These are phyloP conservation scores for Poa annua DNA, from an alignment of 176 grass and related monocot genomes.

Conservation along the genomic window DNA sequence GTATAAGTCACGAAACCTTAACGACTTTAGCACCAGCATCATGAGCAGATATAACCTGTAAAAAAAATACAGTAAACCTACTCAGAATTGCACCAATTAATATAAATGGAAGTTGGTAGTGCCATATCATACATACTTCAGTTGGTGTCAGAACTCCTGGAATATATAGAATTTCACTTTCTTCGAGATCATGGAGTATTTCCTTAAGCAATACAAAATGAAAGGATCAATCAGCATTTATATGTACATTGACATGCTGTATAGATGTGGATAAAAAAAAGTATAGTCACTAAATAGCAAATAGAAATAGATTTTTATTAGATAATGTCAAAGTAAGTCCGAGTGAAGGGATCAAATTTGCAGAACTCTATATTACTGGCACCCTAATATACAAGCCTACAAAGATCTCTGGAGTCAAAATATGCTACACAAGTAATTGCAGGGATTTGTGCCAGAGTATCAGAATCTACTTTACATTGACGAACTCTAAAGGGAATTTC, in stretches of 20 bases:
- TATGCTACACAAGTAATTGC: not conserved
- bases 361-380: not conserved
- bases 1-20: conserved; percentile 58
- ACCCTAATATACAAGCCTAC: not conserved
- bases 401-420: not conserved
- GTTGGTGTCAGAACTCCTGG: conserved; percentile 91
- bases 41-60: conserved; percentile 78
- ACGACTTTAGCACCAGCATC: conserved; percentile 70
- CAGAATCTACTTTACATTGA: not conserved
- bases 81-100: conserved; percentile 8
- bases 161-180: conserved; percentile 76
- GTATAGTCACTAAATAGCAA: not conserved
- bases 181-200: conserved; percentile 64
- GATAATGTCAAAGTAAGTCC: not conserved
- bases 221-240: conserved; percentile 20
- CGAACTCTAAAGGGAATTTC: not conserved
- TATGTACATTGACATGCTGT: not conserved
- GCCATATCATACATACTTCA: conserved; percentile 62
- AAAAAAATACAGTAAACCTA: conserved; percentile 37
- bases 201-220: conserved; percentile 60
- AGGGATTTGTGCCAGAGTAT: not conserved
- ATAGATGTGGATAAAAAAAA: not conserved
- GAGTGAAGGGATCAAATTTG: conserved; percentile 6
- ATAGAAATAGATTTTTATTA: not conserved
- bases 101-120: conserved; percentile 12